Evolutionary conservation across 495 filamentous ascomycete species (phyloP).

Genomic region (Astrothelium subdiscretum): DNA sequence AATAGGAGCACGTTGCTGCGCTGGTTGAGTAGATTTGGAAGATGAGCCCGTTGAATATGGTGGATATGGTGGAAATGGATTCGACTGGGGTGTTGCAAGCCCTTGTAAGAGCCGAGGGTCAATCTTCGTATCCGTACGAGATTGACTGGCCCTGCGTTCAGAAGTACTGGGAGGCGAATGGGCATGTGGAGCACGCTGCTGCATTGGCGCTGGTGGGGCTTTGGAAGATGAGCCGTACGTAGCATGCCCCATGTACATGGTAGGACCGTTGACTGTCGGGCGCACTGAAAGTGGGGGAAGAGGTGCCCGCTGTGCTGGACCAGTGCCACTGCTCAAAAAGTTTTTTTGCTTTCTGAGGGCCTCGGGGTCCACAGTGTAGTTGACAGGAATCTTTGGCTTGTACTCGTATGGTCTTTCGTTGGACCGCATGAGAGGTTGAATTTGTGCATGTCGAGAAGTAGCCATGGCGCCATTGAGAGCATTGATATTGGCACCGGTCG

Average conservation of each 20-base stretch:
- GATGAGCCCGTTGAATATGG: slow-evolving; percentile 1
- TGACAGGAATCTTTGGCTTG: slow-evolving; percentile 23
- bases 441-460: slow-evolving; percentile 2
- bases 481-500: slow-evolving; percentile 6
- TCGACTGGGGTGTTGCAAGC: slow-evolving; percentile 11
- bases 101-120: slow-evolving; percentile 10
- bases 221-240: slow-evolving; percentile 5
- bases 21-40: neutral
- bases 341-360: slow-evolving; percentile 13
- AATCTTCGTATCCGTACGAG: neutral
- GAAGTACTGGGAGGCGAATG: neutral
- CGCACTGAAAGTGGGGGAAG: neutral
- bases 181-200: slow-evolving; percentile 1
- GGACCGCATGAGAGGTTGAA: slow-evolving; percentile 3
- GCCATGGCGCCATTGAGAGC: slow-evolving; percentile 6
- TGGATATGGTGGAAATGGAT: slow-evolving; percentile 13
- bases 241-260: slow-evolving; percentile 3
- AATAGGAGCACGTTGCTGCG: slow-evolving; percentile 11
- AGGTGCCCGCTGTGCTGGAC: neutral
- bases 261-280: neutral
- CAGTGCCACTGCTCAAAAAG: slow-evolving; percentile 6
- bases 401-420: slow-evolving; percentile 25
- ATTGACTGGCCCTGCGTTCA: neutral
- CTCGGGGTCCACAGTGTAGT: slow-evolving; percentile 11
- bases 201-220: slow-evolving; percentile 3